Evolutionary conservation across 148 eudicot species (phyloP).

Genomic region (Rhododendron kiyosumense): DNA sequence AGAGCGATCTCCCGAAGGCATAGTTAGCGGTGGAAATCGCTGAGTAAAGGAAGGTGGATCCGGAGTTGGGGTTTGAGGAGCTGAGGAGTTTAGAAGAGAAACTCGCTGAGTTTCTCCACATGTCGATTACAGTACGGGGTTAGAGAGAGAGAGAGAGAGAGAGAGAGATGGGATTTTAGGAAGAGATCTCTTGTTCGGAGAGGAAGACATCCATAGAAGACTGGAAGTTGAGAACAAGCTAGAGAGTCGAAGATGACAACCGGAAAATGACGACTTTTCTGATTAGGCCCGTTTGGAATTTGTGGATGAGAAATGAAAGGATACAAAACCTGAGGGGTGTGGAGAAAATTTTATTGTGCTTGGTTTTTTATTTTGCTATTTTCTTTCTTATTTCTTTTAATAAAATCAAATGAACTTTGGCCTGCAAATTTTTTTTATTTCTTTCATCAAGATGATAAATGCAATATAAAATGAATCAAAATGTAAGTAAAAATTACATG

Average conservation of each 20-base stretch:
- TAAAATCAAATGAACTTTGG: no score
- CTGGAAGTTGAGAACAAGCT: background rate
- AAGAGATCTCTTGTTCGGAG: background rate
- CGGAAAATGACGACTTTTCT: no score
- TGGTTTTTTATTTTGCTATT: no score
- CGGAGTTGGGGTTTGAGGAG: constrained; percentile 9
- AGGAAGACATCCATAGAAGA: background rate
- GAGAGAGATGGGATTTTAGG: background rate
- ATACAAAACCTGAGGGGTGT: no score
- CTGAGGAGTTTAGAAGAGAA: constrained; percentile 32
- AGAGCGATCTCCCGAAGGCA: constrained; percentile 11
- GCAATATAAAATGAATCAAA: no score
- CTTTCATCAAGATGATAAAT: no score
- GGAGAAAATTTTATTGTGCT: no score
- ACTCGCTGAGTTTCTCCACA: constrained; percentile 53
- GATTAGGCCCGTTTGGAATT: no score
- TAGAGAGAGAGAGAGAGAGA: background rate
- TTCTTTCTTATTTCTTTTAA: no score
- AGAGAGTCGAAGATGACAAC: background rate
- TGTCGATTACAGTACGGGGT: background rate
- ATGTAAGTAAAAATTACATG: no score
- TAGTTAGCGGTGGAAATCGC: background rate
- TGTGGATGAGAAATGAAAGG: no score
- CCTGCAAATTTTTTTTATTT: no score
- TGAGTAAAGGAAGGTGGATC: constrained; percentile 7